Conservation (phyloP, 176 grass and related monocot genomes). For the Ensete ventricosum region DNA sequence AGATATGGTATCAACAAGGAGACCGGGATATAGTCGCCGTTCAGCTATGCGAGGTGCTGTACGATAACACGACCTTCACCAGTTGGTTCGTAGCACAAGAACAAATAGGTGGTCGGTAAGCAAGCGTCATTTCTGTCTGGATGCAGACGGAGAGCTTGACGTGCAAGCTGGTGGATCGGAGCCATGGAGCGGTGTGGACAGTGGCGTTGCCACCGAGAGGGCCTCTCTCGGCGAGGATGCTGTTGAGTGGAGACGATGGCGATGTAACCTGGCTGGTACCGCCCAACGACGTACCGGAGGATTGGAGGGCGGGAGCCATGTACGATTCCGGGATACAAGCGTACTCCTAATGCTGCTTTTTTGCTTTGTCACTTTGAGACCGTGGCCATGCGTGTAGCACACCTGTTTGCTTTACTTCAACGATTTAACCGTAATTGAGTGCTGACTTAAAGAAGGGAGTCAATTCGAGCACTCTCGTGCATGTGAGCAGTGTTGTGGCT, state of each 20-base stretch:
- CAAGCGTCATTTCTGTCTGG: too few species aligned
- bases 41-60: slow-evolving; percentile 51
- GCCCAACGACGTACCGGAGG: slow-evolving; percentile 38
- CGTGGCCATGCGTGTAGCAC: too few species aligned
- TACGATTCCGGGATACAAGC: slow-evolving; percentile 68
- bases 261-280: slow-evolving; percentile 36
- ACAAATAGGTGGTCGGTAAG: too few species aligned
- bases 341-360: not conserved
- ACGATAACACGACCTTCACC: too few species aligned
- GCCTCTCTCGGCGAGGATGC: slow-evolving; percentile 49
- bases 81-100: too few species aligned
- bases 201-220: slow-evolving; percentile 39
- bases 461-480: too few species aligned
- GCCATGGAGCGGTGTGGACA: slow-evolving; percentile 54
- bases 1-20: slow-evolving; percentile 53
- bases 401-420: too few species aligned
- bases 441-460: too few species aligned
- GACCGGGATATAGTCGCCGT: slow-evolving; percentile 45
- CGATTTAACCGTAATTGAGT: too few species aligned
- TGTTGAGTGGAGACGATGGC: slow-evolving; percentile 30
- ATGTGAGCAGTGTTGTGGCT: too few species aligned
- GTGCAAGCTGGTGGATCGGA: slow-evolving; percentile 54
- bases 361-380: too few species aligned
- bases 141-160: slow-evolving; percentile 47
- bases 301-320: slow-evolving; percentile 39